These are phyloP conservation scores for Xylariaceae sp. DNA, from an alignment of 2,329 filamentous ascomycete genomes.

Conservation along the genomic window DNA sequence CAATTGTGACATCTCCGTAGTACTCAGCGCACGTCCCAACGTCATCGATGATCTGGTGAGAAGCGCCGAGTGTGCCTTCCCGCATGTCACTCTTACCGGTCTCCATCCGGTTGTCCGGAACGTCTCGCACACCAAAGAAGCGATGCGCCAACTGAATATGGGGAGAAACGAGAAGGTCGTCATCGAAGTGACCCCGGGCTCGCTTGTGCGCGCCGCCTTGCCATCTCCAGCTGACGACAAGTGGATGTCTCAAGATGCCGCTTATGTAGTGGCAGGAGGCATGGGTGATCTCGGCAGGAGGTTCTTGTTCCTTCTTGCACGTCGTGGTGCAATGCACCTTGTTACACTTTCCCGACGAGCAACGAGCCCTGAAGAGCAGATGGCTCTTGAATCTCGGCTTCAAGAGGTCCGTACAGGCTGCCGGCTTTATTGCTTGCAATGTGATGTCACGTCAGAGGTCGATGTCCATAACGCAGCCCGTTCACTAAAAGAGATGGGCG, in stretches of 20 bases:
- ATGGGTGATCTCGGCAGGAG: background rate
- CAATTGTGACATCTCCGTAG: background rate
- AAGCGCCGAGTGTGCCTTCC: background rate
- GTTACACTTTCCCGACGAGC: background rate
- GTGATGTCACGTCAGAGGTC: slow-evolving; percentile 3
- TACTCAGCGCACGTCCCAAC: background rate
- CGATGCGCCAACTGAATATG: background rate
- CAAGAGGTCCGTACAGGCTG: background rate
- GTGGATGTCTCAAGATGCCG: background rate
- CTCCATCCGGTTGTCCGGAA: background rate
- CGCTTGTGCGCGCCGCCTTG: background rate
- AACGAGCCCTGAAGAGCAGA: background rate
- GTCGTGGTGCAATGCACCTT: background rate
- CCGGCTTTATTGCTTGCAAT: background rate
- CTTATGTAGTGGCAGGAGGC: background rate
- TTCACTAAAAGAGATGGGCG: slow-evolving; percentile 1
- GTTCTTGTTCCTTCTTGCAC: background rate
- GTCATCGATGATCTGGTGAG: background rate
- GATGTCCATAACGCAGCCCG: slow-evolving; percentile 1
- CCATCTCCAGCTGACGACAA: background rate
- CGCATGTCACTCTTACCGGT: background rate
- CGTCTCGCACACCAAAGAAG: background rate
- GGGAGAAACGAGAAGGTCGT: background rate
- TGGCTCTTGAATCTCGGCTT: background rate
- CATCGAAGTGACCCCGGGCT: background rate